phyloP scores from a whole-genome alignment of 345 rosid genomes.

The Isatis tinctoria region DNA sequence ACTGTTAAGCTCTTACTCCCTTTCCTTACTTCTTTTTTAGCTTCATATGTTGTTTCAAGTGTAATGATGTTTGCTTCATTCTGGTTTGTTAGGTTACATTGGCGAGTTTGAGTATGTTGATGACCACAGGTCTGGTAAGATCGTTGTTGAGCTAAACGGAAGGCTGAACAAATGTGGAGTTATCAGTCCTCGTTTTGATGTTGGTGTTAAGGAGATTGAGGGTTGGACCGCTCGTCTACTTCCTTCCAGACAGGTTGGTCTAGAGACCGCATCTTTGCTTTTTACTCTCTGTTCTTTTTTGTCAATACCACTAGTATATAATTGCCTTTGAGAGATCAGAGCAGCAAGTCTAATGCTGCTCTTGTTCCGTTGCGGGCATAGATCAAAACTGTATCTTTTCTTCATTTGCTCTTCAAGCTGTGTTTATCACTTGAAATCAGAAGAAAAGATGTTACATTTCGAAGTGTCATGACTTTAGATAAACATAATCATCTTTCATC shows the following conservation, averaged over 20 bases:
- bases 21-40: not conserved
- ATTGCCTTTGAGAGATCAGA: slow-evolving; percentile 44
- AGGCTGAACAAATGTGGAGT: slow-evolving; percentile 28
- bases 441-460: slow-evolving; percentile 13
- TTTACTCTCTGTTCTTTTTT: not conserved
- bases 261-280: not conserved
- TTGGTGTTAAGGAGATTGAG: slow-evolving; percentile 52
- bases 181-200: slow-evolving; percentile 44
- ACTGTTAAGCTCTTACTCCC: not conserved
- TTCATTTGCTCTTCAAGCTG: not conserved
- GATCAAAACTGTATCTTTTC: slow-evolving; percentile 12
- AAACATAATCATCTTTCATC: not conserved
- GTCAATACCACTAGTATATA: not conserved
- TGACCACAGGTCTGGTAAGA: slow-evolving; percentile 36
- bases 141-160: slow-evolving; percentile 32
- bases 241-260: slow-evolving; percentile 49
- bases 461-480: not conserved
- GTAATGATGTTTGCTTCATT: not conserved
- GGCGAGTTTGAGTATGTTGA: slow-evolving; percentile 38
- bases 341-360: slow-evolving; percentile 18
- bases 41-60: not conserved
- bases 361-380: slow-evolving; percentile 46
- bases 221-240: slow-evolving; percentile 55
- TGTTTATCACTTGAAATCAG: not conserved
- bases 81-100: slow-evolving; percentile 23